These are phyloP conservation scores for Talaromyces wortmannii DNA, from an alignment of 495 filamentous ascomycete species.

Conservation along the genomic window DNA sequence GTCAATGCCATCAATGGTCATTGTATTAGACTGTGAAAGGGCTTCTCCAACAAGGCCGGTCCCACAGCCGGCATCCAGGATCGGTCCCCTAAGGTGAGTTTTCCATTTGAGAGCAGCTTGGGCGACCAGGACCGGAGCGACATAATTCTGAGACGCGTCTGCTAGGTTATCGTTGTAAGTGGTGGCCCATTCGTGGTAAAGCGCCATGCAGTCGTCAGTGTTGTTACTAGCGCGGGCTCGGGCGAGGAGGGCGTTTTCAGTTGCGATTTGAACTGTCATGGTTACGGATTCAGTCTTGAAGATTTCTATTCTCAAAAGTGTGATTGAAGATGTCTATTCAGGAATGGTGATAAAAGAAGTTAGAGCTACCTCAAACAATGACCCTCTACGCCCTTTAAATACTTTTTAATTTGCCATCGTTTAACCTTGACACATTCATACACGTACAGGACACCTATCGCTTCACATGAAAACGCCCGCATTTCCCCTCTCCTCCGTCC, in stretches of 20 bases:
- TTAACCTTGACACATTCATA: neutral
- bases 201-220: constrained; percentile 21
- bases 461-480: neutral
- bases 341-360: neutral
- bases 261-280: constrained; percentile 18
- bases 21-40: constrained; percentile 20
- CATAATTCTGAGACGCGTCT: constrained; percentile 29
- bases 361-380: neutral
- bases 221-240: constrained; percentile 18
- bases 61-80: constrained; percentile 43
- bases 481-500: neutral
- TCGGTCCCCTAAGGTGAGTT: constrained; percentile 11
- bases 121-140: constrained; percentile 30
- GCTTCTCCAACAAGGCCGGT: constrained; percentile 35
- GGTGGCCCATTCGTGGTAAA: constrained; percentile 40
- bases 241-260: constrained; percentile 15
- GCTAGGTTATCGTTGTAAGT: constrained; percentile 36
- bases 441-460: neutral
- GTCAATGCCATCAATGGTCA: constrained; percentile 35
- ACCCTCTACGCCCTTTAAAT: neutral
- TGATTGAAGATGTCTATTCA: neutral
- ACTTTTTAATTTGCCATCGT: neutral
- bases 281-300: constrained; percentile 1
- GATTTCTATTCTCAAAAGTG: neutral
- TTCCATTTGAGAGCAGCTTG: constrained; percentile 19